Evolutionary conservation across 176 grass and related monocot species (phyloP).

Genomic region (Poa annua): DNA sequence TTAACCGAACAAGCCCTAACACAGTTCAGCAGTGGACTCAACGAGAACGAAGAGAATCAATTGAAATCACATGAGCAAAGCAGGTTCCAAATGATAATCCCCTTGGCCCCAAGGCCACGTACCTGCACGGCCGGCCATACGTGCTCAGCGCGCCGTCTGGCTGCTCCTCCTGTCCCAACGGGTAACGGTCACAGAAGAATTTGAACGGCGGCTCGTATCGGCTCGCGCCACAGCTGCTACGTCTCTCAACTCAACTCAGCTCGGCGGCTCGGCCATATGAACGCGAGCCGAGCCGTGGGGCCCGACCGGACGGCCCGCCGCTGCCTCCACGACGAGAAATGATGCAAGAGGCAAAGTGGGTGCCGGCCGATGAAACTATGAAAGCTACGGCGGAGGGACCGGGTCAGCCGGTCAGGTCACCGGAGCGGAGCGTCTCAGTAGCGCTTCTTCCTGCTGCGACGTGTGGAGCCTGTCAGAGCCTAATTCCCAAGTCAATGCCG

Average conservation of each 20-base stretch:
- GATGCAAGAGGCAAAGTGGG: slow-evolving; percentile 22
- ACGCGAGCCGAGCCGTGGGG: neutral
- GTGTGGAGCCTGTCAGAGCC: slow-evolving; percentile 21
- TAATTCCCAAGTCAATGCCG: neutral
- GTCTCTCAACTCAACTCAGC: too few relatives aligned
- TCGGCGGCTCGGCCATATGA: slow-evolving; percentile 20
- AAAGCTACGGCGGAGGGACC: slow-evolving; percentile 26
- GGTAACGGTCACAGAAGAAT: slow-evolving; percentile 41
- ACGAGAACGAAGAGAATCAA: too few relatives aligned
- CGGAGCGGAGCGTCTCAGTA: slow-evolving; percentile 32
- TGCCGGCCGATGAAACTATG: slow-evolving; percentile 44
- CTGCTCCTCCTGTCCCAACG: neutral
- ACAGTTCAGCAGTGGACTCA: too few relatives aligned
- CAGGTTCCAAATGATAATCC: neutral
- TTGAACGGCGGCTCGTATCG: slow-evolving; percentile 35
- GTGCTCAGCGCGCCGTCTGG: neutral
- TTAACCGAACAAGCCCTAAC: too few relatives aligned
- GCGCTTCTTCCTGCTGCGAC: slow-evolving; percentile 19
- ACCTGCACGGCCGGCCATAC: slow-evolving; percentile 6
- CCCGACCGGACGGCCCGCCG: slow-evolving; percentile 31
- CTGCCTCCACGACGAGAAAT: slow-evolving; percentile 40
- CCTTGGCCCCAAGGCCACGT: neutral
- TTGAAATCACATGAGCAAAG: neutral
- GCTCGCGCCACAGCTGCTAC: neutral
- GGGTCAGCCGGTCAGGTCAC: neutral